Evolutionary conservation across 257 asterid species (phyloP).

Genomic region (Fraxinus anomala): DNA sequence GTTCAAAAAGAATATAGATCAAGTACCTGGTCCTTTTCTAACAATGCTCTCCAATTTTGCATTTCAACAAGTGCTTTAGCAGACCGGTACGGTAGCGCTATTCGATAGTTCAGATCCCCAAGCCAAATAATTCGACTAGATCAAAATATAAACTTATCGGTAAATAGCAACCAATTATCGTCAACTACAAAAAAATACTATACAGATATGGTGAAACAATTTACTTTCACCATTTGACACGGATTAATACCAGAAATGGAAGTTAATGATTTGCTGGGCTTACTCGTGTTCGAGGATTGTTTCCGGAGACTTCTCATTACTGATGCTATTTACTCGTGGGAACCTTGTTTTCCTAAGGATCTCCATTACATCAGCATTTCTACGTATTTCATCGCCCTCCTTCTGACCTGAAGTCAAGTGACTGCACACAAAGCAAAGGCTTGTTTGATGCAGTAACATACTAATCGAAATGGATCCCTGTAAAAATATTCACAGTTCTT

Average conservation of each 20-base stretch:
- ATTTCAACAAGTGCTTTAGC: conserved; percentile 70
- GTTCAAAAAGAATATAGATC: neutral
- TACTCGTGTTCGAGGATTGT: conserved; percentile 62
- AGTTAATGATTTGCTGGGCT: conserved; percentile 23
- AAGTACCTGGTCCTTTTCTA: conserved; percentile 66
- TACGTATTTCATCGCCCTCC: conserved; percentile 66
- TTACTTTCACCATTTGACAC: neutral
- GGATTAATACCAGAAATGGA: neutral
- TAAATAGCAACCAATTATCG: neutral
- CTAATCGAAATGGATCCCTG: conserved; percentile 75
- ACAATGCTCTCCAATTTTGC: conserved; percentile 73
- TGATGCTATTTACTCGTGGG: conserved; percentile 47
- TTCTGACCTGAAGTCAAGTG: conserved; percentile 69
- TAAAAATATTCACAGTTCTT: conserved; percentile 10
- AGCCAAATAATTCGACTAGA: conserved; percentile 67
- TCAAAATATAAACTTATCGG: conserved; percentile 10
- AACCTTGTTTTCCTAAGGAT: conserved; percentile 63
- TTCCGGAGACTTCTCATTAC: conserved; percentile 62
- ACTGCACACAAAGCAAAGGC: conserved; percentile 72
- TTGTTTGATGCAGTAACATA: conserved; percentile 67
- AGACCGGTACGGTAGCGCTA: conserved; percentile 58
- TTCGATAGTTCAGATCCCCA: conserved; percentile 70
- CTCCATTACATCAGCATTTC: conserved; percentile 68
- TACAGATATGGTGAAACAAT: neutral
- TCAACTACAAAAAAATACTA: too few relatives aligned